A percentile compares a stretch with the other conserved stretches of the same genome.
phyloP scores from a whole-genome alignment of 1,139 yeast species.

The Hyphopichia khmerensis region DNA sequence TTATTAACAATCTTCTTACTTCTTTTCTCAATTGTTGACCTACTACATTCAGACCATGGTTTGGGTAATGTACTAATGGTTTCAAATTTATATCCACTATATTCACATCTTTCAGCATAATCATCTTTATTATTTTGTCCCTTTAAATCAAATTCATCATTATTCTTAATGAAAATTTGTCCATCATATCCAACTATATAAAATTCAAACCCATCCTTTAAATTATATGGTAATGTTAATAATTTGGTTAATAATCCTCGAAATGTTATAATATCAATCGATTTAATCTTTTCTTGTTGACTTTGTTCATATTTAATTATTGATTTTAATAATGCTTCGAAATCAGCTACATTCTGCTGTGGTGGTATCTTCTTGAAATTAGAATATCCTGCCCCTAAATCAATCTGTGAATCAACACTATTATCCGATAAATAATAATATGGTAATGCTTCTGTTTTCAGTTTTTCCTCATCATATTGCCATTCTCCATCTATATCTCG shows the following conservation, averaged over 20 bases:
- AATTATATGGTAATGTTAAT: constrained; percentile 58
- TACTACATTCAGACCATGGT: constrained; percentile 70
- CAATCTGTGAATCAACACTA: constrained; percentile 51
- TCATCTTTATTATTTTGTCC: constrained; percentile 22
- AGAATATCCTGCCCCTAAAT: constrained; percentile 62
- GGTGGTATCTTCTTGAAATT: constrained; percentile 60
- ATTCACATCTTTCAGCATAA: constrained; percentile 45
- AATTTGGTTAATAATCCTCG: constrained; percentile 78
- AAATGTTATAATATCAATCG: constrained; percentile 72
- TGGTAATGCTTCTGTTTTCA: constrained; percentile 38
- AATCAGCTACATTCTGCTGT: constrained; percentile 49
- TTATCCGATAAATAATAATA: constrained; percentile 81
- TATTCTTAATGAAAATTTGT: constrained; percentile 76
- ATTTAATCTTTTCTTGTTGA: constrained; percentile 42
- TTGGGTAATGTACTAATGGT: constrained; percentile 68
- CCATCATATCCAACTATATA: constrained; percentile 72
- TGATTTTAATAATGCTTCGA: constrained; percentile 58
- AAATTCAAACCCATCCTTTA: constrained; percentile 57
- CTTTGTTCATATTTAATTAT: constrained; percentile 54
- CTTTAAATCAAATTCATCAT: constrained; percentile 39
- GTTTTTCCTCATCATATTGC: constrained; percentile 47
- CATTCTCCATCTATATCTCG: constrained; percentile 50
- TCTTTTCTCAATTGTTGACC: constrained; percentile 68
- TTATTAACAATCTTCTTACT: constrained; percentile 58
- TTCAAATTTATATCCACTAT: constrained; percentile 85